Conservation (phyloP, 1,284 basidiomycete species). For the Melampsora americana region DNA sequence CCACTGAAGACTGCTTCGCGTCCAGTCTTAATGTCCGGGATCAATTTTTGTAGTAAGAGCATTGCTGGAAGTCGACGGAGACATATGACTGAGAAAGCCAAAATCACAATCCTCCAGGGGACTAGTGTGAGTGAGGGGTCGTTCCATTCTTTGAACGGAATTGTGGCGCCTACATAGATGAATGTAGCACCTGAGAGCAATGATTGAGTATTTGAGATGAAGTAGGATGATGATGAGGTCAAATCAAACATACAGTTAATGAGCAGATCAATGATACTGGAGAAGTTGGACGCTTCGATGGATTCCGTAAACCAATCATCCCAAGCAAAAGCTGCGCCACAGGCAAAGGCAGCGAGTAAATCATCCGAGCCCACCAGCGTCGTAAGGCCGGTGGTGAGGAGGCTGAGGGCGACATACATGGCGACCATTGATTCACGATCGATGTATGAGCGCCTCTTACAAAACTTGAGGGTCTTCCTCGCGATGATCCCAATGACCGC, state of each 20-base stretch:
- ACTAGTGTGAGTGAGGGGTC: slow-evolving; percentile 66
- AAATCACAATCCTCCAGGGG: slow-evolving; percentile 76
- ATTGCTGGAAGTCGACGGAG: slow-evolving; percentile 79
- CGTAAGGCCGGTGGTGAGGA: slow-evolving; percentile 74
- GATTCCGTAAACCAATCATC: slow-evolving; percentile 82
- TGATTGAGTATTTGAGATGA: not conserved
- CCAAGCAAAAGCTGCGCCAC: slow-evolving; percentile 96
- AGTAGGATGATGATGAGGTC: slow-evolving; percentile 46
- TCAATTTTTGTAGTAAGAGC: slow-evolving; percentile 76
- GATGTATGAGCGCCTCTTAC: slow-evolving; percentile 80
- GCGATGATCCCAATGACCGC: slow-evolving; percentile 74
- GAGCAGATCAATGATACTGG: slow-evolving; percentile 86
- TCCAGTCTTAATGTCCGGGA: slow-evolving; percentile 88
- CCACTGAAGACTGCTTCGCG: slow-evolving; percentile 75
- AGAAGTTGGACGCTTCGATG: slow-evolving; percentile 91
- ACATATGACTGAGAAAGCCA: slow-evolving; percentile 73
- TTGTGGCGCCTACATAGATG: slow-evolving; percentile 64
- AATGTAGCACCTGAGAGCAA: slow-evolving; percentile 22
- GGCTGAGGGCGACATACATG: slow-evolving; percentile 73
- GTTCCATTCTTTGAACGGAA: slow-evolving; percentile 78
- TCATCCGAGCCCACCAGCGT: slow-evolving; percentile 89
- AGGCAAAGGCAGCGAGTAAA: slow-evolving; percentile 86
- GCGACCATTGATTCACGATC: slow-evolving; percentile 93
- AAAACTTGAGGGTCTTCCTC: slow-evolving; percentile 92
- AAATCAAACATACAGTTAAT: slow-evolving; percentile 46